Evolutionary conservation across 352 stramenopile species (phyloP), one percentile per base, ranked within the genome.

Genomic region (Globisporangium okanoganense): DNA sequence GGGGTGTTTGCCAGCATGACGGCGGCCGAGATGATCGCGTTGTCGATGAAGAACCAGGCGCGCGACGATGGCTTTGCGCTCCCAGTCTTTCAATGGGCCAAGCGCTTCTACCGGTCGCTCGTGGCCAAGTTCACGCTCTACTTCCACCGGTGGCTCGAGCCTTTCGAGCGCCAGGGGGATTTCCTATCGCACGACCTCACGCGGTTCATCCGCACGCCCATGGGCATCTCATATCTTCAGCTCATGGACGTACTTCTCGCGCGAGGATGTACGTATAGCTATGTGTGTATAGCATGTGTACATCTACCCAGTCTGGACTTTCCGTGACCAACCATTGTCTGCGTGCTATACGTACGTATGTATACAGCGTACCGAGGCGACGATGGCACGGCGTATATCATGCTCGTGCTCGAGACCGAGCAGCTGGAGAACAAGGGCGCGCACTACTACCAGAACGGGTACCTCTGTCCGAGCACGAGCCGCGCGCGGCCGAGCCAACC

Each of bases 81-180:
- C 18, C 85, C 85, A 2, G 79, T 94, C 43, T 92, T 86, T 62
- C 82, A 91, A 60, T 94, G 85, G 85, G 84, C 82, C 2, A 85
- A 86, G 59, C 71, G 82, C 8, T 91, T 94, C 53, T 92, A 89
- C 59, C 76, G 85, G n/a, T 91, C 82, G 31, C 74, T 94, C 41
- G 76, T 94, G 24, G 82, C 85, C 57, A 94, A 94, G 64, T 92
- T 87, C 63, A 82, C 85, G 62, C 69, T 94, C 8, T 94, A 92
- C 65, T 92, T 92, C 56, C 76, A 92, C 55, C 71, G 70, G 4
- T 94, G 85, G 85, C 72, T 94, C 10, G 75, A 86, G 14, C 71
- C 80, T 14, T 79, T 91, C 35, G 82, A 92, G 60, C 81, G 75
- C 14, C 82, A 82, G 36, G 69, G 82, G 9, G 72, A 85, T 29